A percentile compares a stretch with the other conserved stretches of the same genome.
These are phyloP conservation scores for Fusarium sp. DNA, from an alignment of 2,329 filamentous ascomycete species.

Conservation along the genomic window DNA sequence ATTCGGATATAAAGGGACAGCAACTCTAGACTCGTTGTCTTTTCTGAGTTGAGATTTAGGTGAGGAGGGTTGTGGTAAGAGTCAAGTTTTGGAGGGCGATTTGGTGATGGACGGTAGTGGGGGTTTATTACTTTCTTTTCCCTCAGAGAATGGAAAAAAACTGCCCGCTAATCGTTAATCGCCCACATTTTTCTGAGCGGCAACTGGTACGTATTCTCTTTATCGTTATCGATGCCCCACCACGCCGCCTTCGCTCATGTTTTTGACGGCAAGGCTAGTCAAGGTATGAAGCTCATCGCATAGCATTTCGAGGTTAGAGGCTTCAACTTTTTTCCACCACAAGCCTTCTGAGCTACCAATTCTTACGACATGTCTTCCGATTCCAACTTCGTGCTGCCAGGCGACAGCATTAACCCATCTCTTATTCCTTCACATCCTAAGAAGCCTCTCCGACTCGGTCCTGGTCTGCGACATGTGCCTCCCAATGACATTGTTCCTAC, in stretches of 20 bases:
- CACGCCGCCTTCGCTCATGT: constrained; percentile 17
- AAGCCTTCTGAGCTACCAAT: not conserved
- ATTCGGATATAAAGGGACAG: constrained; percentile 15
- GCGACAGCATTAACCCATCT: constrained; percentile 77
- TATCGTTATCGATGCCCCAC: constrained; percentile 42
- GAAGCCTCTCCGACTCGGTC: constrained; percentile 82
- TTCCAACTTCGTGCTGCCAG: constrained; percentile 80
- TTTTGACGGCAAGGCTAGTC: constrained; percentile 28
- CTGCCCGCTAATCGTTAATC: constrained; percentile 46
- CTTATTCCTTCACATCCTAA: constrained; percentile 77
- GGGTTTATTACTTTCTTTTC: constrained; percentile 45
- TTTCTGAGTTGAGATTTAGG: constrained; percentile 18
- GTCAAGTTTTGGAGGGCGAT: constrained; percentile 42
- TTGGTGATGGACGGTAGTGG: constrained; percentile 45
- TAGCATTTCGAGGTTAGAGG: constrained; percentile 17
- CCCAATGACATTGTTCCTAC: constrained; percentile 79
- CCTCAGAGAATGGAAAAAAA: constrained; percentile 47
- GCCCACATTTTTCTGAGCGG: constrained; percentile 40
- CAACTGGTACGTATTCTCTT: constrained; percentile 36
- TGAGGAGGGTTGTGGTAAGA: constrained; percentile 20
- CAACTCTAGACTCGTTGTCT: constrained; percentile 28
- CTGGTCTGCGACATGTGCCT: constrained; percentile 85
- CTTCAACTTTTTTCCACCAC: not conserved
- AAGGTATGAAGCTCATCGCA: constrained; percentile 30
- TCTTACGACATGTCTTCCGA: constrained; percentile 66